A percentile compares a stretch with the other conserved stretches of the same genome.
Conservation (phyloP, 768 basidiomycete species). For the Mycena amicta region DNA sequence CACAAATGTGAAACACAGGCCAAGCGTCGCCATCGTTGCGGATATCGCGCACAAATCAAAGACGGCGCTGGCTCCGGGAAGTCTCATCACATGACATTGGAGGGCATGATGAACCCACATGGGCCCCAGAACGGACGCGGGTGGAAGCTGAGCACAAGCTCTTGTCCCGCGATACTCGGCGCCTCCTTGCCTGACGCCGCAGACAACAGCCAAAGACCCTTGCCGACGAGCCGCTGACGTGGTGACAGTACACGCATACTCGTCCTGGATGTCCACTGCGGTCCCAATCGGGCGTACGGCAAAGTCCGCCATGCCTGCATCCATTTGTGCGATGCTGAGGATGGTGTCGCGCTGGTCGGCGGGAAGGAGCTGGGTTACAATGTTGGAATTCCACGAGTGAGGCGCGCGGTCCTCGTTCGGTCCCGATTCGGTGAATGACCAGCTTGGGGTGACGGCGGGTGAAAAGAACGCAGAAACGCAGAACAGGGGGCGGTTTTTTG, state of each 20-base stretch:
- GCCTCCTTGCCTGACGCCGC: conserved; percentile 83
- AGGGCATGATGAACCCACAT: conserved; percentile 73
- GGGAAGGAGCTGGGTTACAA: conserved; percentile 84
- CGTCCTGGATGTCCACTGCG: background rate
- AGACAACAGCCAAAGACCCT: conserved; percentile 89
- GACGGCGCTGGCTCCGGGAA: conserved; percentile 70
- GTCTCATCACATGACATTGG: conserved; percentile 55
- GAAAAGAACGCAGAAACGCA: conserved; percentile 82
- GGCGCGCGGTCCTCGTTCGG: conserved; percentile 86
- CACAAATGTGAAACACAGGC: conserved; percentile 89
- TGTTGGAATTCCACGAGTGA: conserved; percentile 77
- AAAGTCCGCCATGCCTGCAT: conserved; percentile 86
- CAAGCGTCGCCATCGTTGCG: conserved; percentile 91
- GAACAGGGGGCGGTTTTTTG: too few species aligned
- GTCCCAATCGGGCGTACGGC: background rate
- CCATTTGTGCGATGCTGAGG: conserved; percentile 89
- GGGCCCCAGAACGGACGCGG: conserved; percentile 87
- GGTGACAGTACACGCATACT: conserved; percentile 79
- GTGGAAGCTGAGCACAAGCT: conserved; percentile 95
- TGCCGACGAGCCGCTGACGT: conserved; percentile 96
- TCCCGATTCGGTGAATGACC: conserved; percentile 82
- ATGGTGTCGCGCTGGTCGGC: conserved; percentile 77
- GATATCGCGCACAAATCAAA: conserved; percentile 98
- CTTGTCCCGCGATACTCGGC: conserved; percentile 67
- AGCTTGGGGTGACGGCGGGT: conserved; percentile 83